phyloP scores from a whole-genome alignment of 768 basidiomycete species.

The Cytidiella melzeri region DNA sequence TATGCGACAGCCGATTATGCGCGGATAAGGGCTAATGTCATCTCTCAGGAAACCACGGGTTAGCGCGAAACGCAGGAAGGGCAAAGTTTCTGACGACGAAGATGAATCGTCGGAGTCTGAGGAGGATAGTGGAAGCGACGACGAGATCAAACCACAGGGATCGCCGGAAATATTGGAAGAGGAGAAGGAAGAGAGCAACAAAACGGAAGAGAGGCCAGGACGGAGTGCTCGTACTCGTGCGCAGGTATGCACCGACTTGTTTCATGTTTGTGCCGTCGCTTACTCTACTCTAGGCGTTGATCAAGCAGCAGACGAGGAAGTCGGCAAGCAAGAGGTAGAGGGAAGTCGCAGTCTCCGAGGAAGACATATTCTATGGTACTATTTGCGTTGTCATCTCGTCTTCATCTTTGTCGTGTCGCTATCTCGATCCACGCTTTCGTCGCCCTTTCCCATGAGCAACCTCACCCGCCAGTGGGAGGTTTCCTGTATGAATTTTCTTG shows the following conservation, averaged over 20 bases:
- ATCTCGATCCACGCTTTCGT: background rate
- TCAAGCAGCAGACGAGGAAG: constrained; percentile 9
- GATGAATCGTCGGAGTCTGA: constrained; percentile 17
- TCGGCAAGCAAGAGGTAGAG: background rate
- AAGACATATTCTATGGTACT: background rate
- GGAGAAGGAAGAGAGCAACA: constrained; percentile 15
- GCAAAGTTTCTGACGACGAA: constrained; percentile 16
- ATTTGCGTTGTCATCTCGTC: background rate
- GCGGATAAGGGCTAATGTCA: background rate
- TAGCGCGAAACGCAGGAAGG: constrained; percentile 21
- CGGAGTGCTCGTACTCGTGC: constrained; percentile 28
- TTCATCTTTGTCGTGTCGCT: background rate
- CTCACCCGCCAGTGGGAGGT: no score
- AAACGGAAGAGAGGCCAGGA: constrained; percentile 19
- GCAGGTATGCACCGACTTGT: constrained; percentile 20
- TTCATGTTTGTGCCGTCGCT: background rate
- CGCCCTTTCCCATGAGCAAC: no score
- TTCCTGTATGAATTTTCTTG: no score
- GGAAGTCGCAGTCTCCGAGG: background rate
- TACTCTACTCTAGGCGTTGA: constrained; percentile 3
- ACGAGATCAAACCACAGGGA: constrained; percentile 10
- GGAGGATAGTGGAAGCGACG: constrained; percentile 14
- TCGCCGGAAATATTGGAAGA: constrained; percentile 7
- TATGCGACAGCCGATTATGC: constrained; percentile 19
- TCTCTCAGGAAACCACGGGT: constrained; percentile 18